phyloP scores from a whole-genome alignment of 176 grass and related monocot species.

The Zizania latifolia region DNA sequence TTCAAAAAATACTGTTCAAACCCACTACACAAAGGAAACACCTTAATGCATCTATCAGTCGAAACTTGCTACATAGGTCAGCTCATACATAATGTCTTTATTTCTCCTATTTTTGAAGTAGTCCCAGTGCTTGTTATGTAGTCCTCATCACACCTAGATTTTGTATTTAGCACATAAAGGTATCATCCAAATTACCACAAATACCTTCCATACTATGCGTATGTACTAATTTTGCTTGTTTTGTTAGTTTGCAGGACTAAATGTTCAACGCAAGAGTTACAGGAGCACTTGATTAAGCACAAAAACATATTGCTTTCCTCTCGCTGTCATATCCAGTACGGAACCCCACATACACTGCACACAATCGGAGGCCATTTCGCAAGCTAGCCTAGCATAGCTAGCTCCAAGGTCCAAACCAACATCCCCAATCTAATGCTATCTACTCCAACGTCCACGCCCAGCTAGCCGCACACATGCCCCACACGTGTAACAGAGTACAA shows the following conservation, averaged over 20 bases:
- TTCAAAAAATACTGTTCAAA: not conserved
- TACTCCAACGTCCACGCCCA: not conserved
- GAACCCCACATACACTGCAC: not conserved
- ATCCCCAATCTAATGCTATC: conserved; percentile 20
- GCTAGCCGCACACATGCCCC: conserved; percentile 1
- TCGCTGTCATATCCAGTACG: not conserved
- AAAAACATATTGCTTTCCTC: not conserved
- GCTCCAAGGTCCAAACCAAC: not conserved
- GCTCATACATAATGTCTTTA: not conserved
- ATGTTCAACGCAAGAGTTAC: not conserved
- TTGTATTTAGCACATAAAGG: not conserved
- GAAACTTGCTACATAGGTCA: not conserved
- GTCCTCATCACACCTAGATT: not conserved
- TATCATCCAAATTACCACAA: not conserved
- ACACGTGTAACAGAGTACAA: conserved; percentile 25
- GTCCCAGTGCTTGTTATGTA: not conserved
- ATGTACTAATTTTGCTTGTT: not conserved
- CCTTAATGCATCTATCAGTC: not conserved
- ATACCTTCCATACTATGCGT: not conserved
- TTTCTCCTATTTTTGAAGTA: not conserved
- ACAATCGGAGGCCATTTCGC: not conserved
- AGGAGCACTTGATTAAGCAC: not conserved
- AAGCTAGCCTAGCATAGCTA: not conserved
- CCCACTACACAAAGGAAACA: not conserved
- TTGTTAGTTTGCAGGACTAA: not conserved